Percentiles rank a stretch among this genome's conserved stretches.
Evolutionary conservation across 768 basidiomycete species (phyloP).

Genomic region (Coprinopsis strossmayeri): DNA sequence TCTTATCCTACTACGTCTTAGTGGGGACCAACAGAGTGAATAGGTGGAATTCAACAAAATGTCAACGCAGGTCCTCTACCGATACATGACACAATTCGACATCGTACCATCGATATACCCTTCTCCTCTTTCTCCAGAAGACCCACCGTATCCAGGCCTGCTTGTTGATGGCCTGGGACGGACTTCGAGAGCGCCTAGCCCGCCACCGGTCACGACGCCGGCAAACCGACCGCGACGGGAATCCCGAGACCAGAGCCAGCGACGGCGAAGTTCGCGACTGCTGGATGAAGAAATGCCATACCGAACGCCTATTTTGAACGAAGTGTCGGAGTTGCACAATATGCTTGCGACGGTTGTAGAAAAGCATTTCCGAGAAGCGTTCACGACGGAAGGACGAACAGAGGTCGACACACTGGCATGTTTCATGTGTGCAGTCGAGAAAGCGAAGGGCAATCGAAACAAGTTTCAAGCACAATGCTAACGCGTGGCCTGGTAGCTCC

Average conservation of each 20-base stretch:
- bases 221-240: slow-evolving; percentile 73
- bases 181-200: slow-evolving; percentile 44
- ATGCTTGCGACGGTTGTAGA: slow-evolving; percentile 67
- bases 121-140: slow-evolving; percentile 56
- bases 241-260: slow-evolving; percentile 43
- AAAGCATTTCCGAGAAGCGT: slow-evolving; percentile 61
- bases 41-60: slow-evolving; percentile 75
- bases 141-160: slow-evolving; percentile 63
- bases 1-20: background rate
- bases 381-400: slow-evolving; percentile 44
- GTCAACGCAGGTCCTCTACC: slow-evolving; percentile 57
- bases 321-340: slow-evolving; percentile 59
- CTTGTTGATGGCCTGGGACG: slow-evolving; percentile 46
- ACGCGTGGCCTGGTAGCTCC: too few relatives aligned
- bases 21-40: slow-evolving; percentile 1
- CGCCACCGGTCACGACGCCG: slow-evolving; percentile 41
- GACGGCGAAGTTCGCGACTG: slow-evolving; percentile 67
- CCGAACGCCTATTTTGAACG: slow-evolving; percentile 63
- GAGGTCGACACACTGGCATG: slow-evolving; percentile 79
- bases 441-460: slow-evolving; percentile 32
- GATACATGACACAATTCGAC: slow-evolving; percentile 69
- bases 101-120: slow-evolving; percentile 67
- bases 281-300: slow-evolving; percentile 54
- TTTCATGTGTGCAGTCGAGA: slow-evolving; percentile 74
- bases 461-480: too few relatives aligned